phyloP scores from a whole-genome alignment of 345 rosid genomes.

The Corchorus capsularis region DNA sequence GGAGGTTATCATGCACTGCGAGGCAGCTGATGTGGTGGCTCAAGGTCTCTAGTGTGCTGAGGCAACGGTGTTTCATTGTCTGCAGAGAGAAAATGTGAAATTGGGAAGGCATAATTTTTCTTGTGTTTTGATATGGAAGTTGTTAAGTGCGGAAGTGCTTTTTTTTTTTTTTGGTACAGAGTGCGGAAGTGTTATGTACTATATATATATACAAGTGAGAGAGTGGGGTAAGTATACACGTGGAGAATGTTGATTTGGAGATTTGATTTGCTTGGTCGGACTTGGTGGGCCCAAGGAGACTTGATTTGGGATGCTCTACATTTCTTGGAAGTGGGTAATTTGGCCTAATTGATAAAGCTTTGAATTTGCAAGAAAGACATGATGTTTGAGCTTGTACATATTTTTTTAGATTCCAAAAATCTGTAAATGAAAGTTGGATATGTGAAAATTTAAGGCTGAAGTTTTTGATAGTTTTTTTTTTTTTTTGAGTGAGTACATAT shows the following conservation, averaged over 20 bases:
- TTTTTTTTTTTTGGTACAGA: no score
- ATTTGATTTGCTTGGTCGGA: background rate
- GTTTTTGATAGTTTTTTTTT: no score
- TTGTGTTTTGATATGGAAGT: background rate
- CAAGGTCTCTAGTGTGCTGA: constrained; percentile 31
- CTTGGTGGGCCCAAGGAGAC: background rate
- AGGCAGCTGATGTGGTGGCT: constrained; percentile 42
- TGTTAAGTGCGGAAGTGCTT: background rate
- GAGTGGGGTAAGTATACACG: background rate
- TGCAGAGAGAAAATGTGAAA: background rate
- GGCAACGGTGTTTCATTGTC: constrained; percentile 17
- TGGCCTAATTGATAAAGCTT: no score
- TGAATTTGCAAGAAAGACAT: no score
- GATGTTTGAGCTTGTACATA: no score
- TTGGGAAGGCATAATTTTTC: background rate
- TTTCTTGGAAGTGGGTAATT: no score
- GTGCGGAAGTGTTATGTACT: background rate
- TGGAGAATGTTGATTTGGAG: background rate
- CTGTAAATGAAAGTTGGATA: no score
- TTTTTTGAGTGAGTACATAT: no score
- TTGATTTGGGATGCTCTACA: background rate
- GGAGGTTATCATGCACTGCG: constrained; percentile 36
- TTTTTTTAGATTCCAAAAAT: no score
- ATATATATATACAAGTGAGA: background rate
- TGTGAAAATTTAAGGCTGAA: no score